phyloP scores from a whole-genome alignment of 768 basidiomycete genomes.

The Cytidiella melzeri region DNA sequence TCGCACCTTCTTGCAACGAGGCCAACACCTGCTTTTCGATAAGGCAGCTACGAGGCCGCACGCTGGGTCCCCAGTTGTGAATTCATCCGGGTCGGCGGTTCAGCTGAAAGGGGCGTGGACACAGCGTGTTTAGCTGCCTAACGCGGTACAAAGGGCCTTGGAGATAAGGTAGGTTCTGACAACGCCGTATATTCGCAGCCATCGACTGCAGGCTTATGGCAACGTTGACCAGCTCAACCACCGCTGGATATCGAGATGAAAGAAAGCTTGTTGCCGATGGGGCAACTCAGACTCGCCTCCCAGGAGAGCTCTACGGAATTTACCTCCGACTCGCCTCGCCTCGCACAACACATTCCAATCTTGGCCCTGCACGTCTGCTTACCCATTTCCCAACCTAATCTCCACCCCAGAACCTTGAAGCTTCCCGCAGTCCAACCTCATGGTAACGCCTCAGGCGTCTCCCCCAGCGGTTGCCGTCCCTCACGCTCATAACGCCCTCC shows the following conservation, averaged over 20 bases:
- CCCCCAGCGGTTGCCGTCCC: slow-evolving; percentile 5
- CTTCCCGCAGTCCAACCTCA: not conserved
- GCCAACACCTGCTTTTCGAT: slow-evolving; percentile 30
- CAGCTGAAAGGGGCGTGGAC: slow-evolving; percentile 55
- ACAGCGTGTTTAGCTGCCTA: slow-evolving; percentile 55
- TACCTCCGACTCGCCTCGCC: slow-evolving; percentile 20
- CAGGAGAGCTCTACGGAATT: slow-evolving; percentile 19
- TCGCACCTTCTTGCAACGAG: slow-evolving; percentile 11
- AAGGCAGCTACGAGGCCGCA: slow-evolving; percentile 52
- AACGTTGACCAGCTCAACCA: slow-evolving; percentile 12
- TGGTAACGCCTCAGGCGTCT: slow-evolving; percentile 7
- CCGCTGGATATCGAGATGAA: slow-evolving; percentile 21
- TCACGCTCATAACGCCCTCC: slow-evolving; percentile 1
- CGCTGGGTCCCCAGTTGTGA: slow-evolving; percentile 39
- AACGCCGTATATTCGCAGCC: slow-evolving; percentile 17
- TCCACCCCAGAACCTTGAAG: slow-evolving; percentile 15
- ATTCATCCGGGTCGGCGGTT: slow-evolving; percentile 56
- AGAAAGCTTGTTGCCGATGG: slow-evolving; percentile 16
- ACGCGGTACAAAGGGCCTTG: slow-evolving; percentile 47
- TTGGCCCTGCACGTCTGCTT: slow-evolving; percentile 16
- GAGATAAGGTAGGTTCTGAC: slow-evolving; percentile 42
- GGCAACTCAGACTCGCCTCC: slow-evolving; percentile 24
- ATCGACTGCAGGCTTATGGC: slow-evolving; percentile 8
- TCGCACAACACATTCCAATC: slow-evolving; percentile 17
- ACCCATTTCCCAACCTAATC: slow-evolving; percentile 19